phyloP scores from a whole-genome alignment of 768 basidiomycete species.

The Lanmaoa rubissima region DNA sequence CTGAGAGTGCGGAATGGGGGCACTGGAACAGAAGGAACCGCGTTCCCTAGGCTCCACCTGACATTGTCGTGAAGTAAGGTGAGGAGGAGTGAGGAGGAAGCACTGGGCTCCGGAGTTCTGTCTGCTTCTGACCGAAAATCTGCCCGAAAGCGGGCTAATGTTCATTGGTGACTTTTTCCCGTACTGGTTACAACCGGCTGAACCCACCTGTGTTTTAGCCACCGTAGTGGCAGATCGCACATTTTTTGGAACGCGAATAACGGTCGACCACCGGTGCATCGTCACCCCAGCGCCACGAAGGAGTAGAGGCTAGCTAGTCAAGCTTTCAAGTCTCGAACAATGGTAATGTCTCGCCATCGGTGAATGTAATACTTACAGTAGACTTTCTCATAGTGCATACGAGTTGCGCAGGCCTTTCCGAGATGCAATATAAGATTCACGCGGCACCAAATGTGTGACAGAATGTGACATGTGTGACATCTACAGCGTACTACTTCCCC shows the following conservation, averaged over 20 bases:
- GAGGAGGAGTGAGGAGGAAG: conserved; percentile 13
- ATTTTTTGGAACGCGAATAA: conserved; percentile 31
- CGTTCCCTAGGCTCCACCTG: not conserved
- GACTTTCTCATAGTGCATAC: no score
- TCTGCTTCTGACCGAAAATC: conserved; percentile 7
- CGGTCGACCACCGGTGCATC: conserved; percentile 41
- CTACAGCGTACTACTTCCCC: no score
- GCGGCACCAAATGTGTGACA: no score
- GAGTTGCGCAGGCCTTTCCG: no score
- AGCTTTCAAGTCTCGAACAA: not conserved
- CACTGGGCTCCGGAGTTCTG: conserved; percentile 1
- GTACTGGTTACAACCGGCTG: not conserved
- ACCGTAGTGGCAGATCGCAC: conserved; percentile 42
- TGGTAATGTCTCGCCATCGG: not conserved
- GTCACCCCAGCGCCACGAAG: not conserved
- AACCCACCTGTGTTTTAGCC: conserved; percentile 41
- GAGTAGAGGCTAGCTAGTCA: not conserved
- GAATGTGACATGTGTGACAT: not conserved
- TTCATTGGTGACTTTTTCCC: conserved; percentile 1
- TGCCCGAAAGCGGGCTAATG: conserved; percentile 14
- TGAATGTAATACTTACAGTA: no score
- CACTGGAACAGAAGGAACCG: conserved; percentile 4
- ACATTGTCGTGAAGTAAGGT: conserved; percentile 7
- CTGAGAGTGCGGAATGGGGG: not conserved
- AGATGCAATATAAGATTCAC: no score